These are phyloP conservation scores for Corylus avellana DNA, from an alignment of 306 rosid species.

Conservation along the genomic window DNA sequence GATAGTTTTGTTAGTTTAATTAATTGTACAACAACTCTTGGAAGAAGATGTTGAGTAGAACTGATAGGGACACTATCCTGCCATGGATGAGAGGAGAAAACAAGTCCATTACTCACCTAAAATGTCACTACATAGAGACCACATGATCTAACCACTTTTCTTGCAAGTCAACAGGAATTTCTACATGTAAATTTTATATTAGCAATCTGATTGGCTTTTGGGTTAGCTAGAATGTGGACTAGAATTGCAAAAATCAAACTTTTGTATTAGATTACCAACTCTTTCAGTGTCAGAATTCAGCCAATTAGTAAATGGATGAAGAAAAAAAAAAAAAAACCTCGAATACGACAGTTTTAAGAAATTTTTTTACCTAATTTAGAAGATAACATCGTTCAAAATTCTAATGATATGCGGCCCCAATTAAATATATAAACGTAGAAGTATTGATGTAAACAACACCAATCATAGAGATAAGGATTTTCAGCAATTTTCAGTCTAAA, in stretches of 20 bases:
- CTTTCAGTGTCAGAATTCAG: not conserved
- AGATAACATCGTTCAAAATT: no score
- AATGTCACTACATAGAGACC: not conserved
- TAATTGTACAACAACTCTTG: not conserved
- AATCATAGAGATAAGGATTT: no score
- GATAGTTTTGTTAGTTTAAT: not conserved
- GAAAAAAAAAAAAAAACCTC: not conserved
- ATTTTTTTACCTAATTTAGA: not conserved
- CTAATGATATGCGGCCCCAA: no score
- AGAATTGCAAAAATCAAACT: not conserved
- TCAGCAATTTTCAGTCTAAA: no score
- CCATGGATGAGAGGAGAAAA: slow-evolving; percentile 2
- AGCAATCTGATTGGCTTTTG: not conserved
- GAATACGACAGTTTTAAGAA: not conserved
- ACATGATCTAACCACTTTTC: slow-evolving; percentile 15
- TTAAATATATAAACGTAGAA: no score
- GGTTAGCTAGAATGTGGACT: not conserved
- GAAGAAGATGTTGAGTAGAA: not conserved
- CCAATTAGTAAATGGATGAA: not conserved
- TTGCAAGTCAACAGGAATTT: slow-evolving; percentile 26
- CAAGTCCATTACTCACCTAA: slow-evolving; percentile 21
- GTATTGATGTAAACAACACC: no score
- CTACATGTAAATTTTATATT: not conserved
- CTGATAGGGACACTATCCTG: not conserved
- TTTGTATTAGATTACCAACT: not conserved